Conservation (phyloP, 768 basidiomycete species). For the Pleurotus ostreatus region DNA sequence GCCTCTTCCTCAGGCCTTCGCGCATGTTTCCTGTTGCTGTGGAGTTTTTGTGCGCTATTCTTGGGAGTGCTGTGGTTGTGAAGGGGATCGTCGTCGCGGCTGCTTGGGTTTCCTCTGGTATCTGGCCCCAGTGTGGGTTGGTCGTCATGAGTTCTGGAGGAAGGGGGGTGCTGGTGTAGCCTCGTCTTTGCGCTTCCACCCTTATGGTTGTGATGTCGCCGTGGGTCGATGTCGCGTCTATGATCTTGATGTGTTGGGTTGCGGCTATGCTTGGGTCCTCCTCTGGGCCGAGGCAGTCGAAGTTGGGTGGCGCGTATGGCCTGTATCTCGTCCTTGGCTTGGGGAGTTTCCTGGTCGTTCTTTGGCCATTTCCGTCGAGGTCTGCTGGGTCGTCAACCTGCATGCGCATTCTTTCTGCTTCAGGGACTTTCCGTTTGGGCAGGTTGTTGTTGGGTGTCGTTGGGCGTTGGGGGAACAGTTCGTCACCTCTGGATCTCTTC, state of each 20-base stretch:
- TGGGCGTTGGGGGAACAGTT: background rate
- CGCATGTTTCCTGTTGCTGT: background rate
- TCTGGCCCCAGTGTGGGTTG: slow-evolving; percentile 1
- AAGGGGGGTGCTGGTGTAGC: background rate
- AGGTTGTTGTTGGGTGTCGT: background rate
- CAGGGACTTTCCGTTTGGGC: background rate
- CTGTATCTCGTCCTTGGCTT: background rate
- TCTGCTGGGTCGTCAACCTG: background rate
- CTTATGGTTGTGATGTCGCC: background rate
- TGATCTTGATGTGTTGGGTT: too few relatives aligned
- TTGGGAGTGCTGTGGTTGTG: background rate
- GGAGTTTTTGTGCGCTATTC: background rate
- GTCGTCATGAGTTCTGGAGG: background rate
- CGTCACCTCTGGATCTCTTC: too few relatives aligned
- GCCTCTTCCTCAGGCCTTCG: background rate
- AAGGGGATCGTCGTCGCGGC: background rate
- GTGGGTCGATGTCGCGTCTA: too few relatives aligned
- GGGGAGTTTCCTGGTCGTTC: background rate
- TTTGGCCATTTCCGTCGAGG: background rate
- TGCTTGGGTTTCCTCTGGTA: background rate
- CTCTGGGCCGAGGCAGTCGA: too few relatives aligned
- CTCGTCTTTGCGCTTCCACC: background rate
- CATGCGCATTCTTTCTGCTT: background rate
- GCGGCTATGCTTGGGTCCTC: too few relatives aligned
- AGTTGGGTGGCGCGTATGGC: background rate